Base-by-base conservation (phyloP, 1,284 basidiomycete genomes). In the Cutaneotrichosporon sp. region DNA sequence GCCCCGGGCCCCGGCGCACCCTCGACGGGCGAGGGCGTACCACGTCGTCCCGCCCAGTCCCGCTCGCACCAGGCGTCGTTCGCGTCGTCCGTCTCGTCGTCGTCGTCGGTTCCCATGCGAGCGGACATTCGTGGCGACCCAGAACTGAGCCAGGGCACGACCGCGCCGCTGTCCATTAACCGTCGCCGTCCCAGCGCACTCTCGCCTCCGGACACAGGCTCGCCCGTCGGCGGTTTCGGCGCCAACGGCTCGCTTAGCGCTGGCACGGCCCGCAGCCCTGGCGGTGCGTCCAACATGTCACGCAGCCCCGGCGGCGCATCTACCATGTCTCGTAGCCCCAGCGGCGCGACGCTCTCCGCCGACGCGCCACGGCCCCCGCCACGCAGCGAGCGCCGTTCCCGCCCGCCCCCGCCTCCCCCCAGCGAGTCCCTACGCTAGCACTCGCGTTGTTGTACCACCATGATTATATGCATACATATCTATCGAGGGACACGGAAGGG, bases 161-260 rank as follows among this genome's bases (percentile, higher is more conserved):
- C 62, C 2, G 55, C 56, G 1, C 62, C 62, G 8, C 55, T 63
- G 10, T 41, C 54, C 8, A 54, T 61, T 36, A 50, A 46, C 43
- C 45, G 48, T 18, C 43, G 55, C 4, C 55, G 49, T 5, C 46
- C 46, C 35, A 48, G 37, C 18, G 30, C 30, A n/a, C 30, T 21
- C 33, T 36, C 15, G 33, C 43, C 17, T 18, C 17, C 17, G 21
- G 13, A 17, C 34, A 22, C 37, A 14, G 17, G 26, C n/a, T n/a
- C n/a, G n/a, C n/a, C n/a, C n/a, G n/a, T n/a, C n/a, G n/a, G n/a
- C n/a, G n/a, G n/a, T n/a, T n/a, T n/a, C n/a, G 33, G 45, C 17
- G 30, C 22, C 17, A 46, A 34, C 46, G 45, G 43, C 50, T 36
- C 30, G 35, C 14, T 35, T 12, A 39, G 26, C 46, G 22, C 36